These are phyloP conservation scores for Entamoeba histolytica DNA, from an alignment of 208 protist genomes.

Conservation along the genomic window DNA sequence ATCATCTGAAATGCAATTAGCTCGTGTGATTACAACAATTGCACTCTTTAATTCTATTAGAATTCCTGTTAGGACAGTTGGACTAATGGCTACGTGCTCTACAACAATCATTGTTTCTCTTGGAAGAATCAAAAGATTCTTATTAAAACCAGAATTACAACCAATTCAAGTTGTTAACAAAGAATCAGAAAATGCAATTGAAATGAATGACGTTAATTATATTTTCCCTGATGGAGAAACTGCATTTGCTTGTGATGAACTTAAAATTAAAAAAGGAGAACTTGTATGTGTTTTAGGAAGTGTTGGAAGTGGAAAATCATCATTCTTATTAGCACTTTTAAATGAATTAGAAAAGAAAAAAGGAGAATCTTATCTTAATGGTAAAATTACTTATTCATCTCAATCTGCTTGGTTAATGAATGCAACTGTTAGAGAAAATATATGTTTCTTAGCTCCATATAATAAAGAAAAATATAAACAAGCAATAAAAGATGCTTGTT, in stretches of 20 bases:
- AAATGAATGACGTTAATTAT: background rate
- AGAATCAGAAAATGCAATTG: background rate
- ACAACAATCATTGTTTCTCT: background rate
- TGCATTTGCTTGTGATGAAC: background rate
- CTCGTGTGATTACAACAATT: background rate
- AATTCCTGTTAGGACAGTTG: background rate
- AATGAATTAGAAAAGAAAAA: background rate
- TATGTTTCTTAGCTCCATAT: slow-evolving; percentile 47
- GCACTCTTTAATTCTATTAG: background rate
- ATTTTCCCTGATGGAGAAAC: background rate
- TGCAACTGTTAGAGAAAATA: slow-evolving; percentile 63
- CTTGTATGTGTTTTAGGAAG: background rate
- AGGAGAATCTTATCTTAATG: background rate
- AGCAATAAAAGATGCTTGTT: slow-evolving; percentile 36
- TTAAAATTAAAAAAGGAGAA: background rate
- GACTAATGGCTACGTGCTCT: background rate
- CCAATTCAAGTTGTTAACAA: background rate
- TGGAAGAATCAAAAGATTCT: background rate
- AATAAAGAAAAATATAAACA: slow-evolving; percentile 29
- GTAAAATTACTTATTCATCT: slow-evolving; percentile 50
- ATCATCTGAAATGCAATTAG: background rate
- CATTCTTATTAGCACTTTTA: background rate
- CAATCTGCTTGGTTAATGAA: slow-evolving; percentile 67
- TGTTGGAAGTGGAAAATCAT: background rate
- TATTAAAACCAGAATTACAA: background rate